phyloP scores from a whole-genome alignment of 2,329 filamentous ascomycete genomes.

The Pseudocercospora ulei region DNA sequence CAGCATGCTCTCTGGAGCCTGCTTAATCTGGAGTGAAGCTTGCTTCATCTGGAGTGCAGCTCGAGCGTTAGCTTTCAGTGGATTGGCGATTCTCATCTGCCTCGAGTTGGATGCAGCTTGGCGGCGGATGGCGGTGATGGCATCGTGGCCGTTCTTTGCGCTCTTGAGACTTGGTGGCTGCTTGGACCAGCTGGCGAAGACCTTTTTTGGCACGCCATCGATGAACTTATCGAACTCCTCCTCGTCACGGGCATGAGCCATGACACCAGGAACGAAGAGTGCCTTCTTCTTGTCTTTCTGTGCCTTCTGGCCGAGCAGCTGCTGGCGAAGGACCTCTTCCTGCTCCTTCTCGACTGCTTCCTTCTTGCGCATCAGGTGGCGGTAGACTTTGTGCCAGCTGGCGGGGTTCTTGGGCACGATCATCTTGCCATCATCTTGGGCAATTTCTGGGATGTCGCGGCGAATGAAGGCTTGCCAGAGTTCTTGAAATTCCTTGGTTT shows the following conservation, averaged over 20 bases:
- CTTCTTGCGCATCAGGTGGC: conserved; percentile 38
- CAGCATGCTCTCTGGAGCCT: conserved; percentile 20
- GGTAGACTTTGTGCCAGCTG: conserved; percentile 71
- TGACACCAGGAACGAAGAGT: conserved; percentile 24
- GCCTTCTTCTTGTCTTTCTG: conserved; percentile 48
- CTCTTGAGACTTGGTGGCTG: conserved; percentile 11
- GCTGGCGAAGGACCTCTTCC: conserved; percentile 36
- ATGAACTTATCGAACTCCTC: conserved; percentile 18
- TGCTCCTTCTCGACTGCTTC: conserved; percentile 32
- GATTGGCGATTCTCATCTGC: conserved; percentile 14
- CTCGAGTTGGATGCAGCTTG: conserved; percentile 17
- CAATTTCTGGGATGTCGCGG: conserved; percentile 60
- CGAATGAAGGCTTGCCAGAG: conserved; percentile 73
- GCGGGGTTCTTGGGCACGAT: conserved; percentile 56
- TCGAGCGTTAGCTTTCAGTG: conserved; percentile 10
- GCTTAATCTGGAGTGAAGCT: conserved; percentile 19
- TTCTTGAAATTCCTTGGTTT: conserved; percentile 53
- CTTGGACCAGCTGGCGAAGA: conserved; percentile 6
- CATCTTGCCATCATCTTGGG: conserved; percentile 45
- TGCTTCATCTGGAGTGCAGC: conserved; percentile 12
- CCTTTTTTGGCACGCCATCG: conserved; percentile 18
- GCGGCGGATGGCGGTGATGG: conserved; percentile 22
- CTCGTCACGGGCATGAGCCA: conserved; percentile 18
- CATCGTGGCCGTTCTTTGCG: conserved; percentile 20
- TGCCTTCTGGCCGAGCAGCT: conserved; percentile 53